Evolutionary conservation across 805 yeast genomes (phyloP).

Genomic region (Starmerella potacharoeniae): DNA sequence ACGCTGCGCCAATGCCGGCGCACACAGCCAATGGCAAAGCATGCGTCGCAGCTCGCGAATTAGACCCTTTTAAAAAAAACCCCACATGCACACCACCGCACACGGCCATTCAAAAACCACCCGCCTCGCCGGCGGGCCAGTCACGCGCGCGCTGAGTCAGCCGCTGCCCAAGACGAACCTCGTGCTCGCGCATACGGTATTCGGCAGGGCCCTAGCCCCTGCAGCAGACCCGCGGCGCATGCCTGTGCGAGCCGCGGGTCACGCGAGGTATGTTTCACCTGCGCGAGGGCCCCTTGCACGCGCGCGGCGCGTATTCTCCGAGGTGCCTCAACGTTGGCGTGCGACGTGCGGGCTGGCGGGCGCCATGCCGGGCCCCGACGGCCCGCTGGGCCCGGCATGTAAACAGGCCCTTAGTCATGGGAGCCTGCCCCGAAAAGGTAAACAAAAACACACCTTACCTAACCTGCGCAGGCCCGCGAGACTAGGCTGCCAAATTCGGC

Average conservation of each 20-base stretch:
- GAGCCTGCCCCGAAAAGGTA: slow-evolving; percentile 12
- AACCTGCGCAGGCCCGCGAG: neutral
- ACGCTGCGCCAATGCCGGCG: no score
- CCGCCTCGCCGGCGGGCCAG: no score
- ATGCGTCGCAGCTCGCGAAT: no score
- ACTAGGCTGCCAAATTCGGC: neutral
- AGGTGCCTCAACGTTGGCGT: neutral
- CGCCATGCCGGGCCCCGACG: no score
- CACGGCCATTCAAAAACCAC: no score
- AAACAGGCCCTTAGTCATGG: neutral
- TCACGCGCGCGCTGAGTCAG: no score
- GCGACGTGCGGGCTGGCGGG: no score
- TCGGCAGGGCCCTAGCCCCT: neutral
- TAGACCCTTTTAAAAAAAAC: no score
- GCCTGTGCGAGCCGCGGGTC: neutral
- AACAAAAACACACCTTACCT: slow-evolving; percentile 14
- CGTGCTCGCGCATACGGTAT: neutral
- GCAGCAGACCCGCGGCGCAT: neutral
- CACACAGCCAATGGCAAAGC: no score
- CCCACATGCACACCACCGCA: no score
- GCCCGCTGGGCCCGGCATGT: neutral
- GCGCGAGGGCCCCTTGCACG: neutral
- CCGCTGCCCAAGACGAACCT: no score
- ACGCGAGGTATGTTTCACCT: neutral
- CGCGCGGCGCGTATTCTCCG: neutral